Conservation (phyloP, 495 filamentous ascomycete genomes). For the Staphylotrichum longicolle region DNA sequence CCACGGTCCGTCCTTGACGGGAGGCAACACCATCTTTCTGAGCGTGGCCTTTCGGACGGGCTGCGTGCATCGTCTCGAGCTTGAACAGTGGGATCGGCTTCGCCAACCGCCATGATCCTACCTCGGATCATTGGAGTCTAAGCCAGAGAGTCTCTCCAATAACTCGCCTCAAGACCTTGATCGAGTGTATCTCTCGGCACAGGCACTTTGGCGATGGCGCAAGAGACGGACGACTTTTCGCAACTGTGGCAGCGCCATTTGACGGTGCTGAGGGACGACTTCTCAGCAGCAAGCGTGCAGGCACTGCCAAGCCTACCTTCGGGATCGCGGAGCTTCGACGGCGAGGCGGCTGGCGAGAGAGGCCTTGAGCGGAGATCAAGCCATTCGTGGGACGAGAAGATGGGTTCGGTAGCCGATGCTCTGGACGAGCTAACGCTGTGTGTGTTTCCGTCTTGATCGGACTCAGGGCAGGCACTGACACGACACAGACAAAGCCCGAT, state of each 20-base stretch:
- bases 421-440: constrained; percentile 22
- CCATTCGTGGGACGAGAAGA: constrained; percentile 24
- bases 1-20: background rate
- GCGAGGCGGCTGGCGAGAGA: background rate
- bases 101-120: too few species aligned
- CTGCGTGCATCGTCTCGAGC: background rate
- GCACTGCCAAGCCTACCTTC: constrained; percentile 19
- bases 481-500: constrained; percentile 10
- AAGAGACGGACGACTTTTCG: constrained; percentile 17
- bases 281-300: constrained; percentile 19
- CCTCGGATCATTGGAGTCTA: too few species aligned
- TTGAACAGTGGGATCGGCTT: background rate
- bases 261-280: constrained; percentile 16
- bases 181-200: too few species aligned
- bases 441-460: background rate
- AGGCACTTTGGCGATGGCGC: background rate
- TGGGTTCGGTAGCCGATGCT: constrained; percentile 28
- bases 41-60: background rate
- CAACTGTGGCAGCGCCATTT: constrained; percentile 26
- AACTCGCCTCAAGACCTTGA: too few species aligned
- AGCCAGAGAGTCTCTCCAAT: too few species aligned
- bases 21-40: background rate
- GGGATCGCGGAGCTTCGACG: constrained; percentile 1
- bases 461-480: background rate
- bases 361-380: background rate